A percentile compares a stretch with the other conserved stretches of the same genome.
Conservation (phyloP, 2,329 filamentous ascomycete species). For the Pleomassaria siparia region DNA sequence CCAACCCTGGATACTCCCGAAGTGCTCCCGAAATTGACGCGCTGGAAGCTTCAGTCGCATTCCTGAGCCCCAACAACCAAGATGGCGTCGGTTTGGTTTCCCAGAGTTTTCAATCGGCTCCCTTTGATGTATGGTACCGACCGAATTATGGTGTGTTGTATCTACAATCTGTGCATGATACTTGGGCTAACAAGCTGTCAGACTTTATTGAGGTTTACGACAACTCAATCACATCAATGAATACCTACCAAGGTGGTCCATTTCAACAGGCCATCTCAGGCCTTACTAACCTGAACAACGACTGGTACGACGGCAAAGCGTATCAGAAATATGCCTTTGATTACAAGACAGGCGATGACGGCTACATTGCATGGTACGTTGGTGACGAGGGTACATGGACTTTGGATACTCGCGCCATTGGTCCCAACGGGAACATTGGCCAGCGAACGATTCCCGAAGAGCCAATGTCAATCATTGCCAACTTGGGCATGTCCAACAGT, state of each 20-base stretch:
- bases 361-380: constrained; percentile 69
- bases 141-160: constrained; percentile 52
- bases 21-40: constrained; percentile 73
- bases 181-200: constrained; percentile 25
- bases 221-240: constrained; percentile 53
- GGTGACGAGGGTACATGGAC: constrained; percentile 67
- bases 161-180: neutral
- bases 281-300: constrained; percentile 57
- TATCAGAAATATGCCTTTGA: constrained; percentile 61
- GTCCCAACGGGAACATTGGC: constrained; percentile 70
- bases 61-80: constrained; percentile 52
- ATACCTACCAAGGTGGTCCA: constrained; percentile 57
- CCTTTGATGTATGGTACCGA: constrained; percentile 71
- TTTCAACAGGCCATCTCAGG: constrained; percentile 59
- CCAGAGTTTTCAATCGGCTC: constrained; percentile 67
- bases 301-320: constrained; percentile 58
- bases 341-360: constrained; percentile 57
- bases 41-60: constrained; percentile 65
- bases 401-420: constrained; percentile 59
- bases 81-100: constrained; percentile 63
- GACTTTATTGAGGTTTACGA: constrained; percentile 69
- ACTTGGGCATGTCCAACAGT: constrained; percentile 69
- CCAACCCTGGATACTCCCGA: constrained; percentile 64
- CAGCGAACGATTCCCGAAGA: constrained; percentile 66
- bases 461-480: constrained; percentile 67